Evolutionary conservation across 495 filamentous ascomycete species (phyloP).

Genomic region (Daldinia vernicosa): DNA sequence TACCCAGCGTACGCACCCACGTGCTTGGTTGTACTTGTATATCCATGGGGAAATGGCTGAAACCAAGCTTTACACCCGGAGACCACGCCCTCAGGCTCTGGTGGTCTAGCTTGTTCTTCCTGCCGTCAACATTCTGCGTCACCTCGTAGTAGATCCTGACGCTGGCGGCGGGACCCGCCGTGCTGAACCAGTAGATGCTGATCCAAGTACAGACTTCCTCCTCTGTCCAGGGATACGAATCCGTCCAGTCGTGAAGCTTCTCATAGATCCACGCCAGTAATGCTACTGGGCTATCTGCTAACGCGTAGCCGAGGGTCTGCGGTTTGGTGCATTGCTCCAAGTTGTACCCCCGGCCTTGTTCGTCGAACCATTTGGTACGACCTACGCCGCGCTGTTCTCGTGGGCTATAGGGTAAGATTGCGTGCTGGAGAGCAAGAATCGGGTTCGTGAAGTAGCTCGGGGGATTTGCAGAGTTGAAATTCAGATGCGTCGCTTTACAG

Average conservation of each 20-base stretch:
- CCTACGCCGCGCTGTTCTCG: slow-evolving; percentile 54
- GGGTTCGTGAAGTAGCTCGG: slow-evolving; percentile 52
- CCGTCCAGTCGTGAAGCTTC: slow-evolving; percentile 74
- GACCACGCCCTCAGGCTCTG: slow-evolving; percentile 41
- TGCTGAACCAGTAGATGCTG: slow-evolving; percentile 68
- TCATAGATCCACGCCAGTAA: slow-evolving; percentile 74
- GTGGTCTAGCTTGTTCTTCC: slow-evolving; percentile 37
- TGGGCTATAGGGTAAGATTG: slow-evolving; percentile 47
- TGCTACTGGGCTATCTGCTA: slow-evolving; percentile 68
- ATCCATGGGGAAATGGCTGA: slow-evolving; percentile 65
- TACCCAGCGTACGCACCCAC: slow-evolving; percentile 64
- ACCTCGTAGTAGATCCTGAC: slow-evolving; percentile 70
- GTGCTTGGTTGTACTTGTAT: slow-evolving; percentile 58
- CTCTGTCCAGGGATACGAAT: slow-evolving; percentile 72
- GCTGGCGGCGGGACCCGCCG: slow-evolving; percentile 64
- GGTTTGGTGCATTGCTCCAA: slow-evolving; percentile 67
- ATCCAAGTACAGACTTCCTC: slow-evolving; percentile 74
- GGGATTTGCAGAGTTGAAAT: slow-evolving; percentile 58
- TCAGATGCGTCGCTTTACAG: slow-evolving; percentile 71
- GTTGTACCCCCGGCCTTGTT: slow-evolving; percentile 66
- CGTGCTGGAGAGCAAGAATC: slow-evolving; percentile 54
- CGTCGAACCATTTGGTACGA: slow-evolving; percentile 60
- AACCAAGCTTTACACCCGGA: slow-evolving; percentile 62
- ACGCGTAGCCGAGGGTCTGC: slow-evolving; percentile 65
- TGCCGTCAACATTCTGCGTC: slow-evolving; percentile 36